phyloP scores from a whole-genome alignment of 2,329 filamentous ascomycete genomes.

The Eurotiales sp. region DNA sequence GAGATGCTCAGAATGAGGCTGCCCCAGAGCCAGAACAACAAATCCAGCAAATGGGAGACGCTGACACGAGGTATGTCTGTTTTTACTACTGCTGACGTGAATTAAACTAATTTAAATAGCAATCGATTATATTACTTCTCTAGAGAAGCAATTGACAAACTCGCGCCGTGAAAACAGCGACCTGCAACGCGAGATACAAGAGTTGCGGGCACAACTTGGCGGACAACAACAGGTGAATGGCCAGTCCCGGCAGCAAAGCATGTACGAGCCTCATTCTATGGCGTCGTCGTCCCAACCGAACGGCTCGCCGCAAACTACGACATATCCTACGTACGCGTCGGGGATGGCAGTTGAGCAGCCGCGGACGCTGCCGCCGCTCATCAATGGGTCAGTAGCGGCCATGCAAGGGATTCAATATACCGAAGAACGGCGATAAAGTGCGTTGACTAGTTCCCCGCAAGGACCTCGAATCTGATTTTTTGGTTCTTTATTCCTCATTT shows the following conservation, averaged over 20 bases:
- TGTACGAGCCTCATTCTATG: constrained; percentile 37
- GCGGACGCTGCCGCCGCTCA: constrained; percentile 45
- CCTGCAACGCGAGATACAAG: constrained; percentile 34
- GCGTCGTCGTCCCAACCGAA: constrained; percentile 28
- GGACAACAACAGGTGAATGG: constrained; percentile 27
- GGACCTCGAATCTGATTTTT: too few species aligned
- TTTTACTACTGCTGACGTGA: too few species aligned
- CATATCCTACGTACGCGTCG: constrained; percentile 28
- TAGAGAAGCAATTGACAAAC: constrained; percentile 40
- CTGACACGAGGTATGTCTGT: constrained; percentile 40
- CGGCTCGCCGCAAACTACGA: constrained; percentile 28
- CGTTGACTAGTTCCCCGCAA: too few species aligned
- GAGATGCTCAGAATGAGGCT: constrained; percentile 44
- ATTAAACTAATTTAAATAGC: constrained; percentile 24
- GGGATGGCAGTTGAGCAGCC: constrained; percentile 39
- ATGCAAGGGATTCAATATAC: constrained; percentile 52
- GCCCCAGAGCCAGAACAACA: constrained; percentile 46
- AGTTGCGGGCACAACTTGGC: constrained; percentile 37
- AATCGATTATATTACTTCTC: constrained; percentile 46
- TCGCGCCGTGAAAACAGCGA: constrained; percentile 36
- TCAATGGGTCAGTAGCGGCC: constrained; percentile 41
- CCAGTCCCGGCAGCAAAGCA: constrained; percentile 27
- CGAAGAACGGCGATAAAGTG: constrained; percentile 41
- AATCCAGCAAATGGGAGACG: constrained; percentile 53
- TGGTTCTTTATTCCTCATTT: too few species aligned